Evolutionary conservation across 1,284 basidiomycete genomes (phyloP).

Genomic region (Cryptococcus wingfieldii): DNA sequence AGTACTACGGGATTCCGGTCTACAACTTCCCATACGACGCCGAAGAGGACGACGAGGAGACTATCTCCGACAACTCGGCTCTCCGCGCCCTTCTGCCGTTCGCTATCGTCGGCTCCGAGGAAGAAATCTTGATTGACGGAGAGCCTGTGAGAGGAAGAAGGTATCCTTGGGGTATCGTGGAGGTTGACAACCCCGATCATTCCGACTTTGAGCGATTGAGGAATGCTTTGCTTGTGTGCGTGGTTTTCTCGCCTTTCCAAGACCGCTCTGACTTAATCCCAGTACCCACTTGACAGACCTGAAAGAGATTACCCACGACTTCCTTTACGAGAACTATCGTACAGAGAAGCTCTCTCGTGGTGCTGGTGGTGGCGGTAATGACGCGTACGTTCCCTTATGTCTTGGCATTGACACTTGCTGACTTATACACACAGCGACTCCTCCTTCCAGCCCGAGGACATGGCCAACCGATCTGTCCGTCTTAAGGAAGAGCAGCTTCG

Average conservation of each 20-base stretch:
- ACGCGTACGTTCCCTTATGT: slow-evolving; percentile 56
- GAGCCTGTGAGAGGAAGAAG: slow-evolving; percentile 82
- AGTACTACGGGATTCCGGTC: slow-evolving; percentile 95
- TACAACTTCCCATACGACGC: slow-evolving; percentile 99
- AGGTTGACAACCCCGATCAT: slow-evolving; percentile 98
- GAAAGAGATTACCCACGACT: slow-evolving; percentile 89
- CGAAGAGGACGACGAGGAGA: slow-evolving; percentile 98
- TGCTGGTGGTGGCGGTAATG: slow-evolving; percentile 72
- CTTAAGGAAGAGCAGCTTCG: slow-evolving; percentile 99
- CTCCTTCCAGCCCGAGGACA: slow-evolving; percentile 84
- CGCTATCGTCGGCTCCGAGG: slow-evolving; percentile 94
- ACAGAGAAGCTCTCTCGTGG: slow-evolving; percentile 96
- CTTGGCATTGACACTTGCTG: neutral
- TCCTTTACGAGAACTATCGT: slow-evolving; percentile 85
- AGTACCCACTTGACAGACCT: slow-evolving; percentile 93
- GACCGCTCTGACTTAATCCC: slow-evolving; percentile 1
- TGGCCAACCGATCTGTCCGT: slow-evolving; percentile 92
- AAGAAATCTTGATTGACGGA: slow-evolving; percentile 90
- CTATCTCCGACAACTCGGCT: slow-evolving; percentile 95
- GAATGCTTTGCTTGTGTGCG: slow-evolving; percentile 80
- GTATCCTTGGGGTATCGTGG: slow-evolving; percentile 98
- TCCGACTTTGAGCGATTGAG: slow-evolving; percentile 93
- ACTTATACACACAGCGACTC: slow-evolving; percentile 59
- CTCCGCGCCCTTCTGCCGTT: slow-evolving; percentile 89
- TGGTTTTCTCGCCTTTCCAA: neutral